A percentile compares a stretch with the other conserved stretches of the same genome.
phyloP scores from a whole-genome alignment of 106 monocot species.

The Xerophyta viscosa region DNA sequence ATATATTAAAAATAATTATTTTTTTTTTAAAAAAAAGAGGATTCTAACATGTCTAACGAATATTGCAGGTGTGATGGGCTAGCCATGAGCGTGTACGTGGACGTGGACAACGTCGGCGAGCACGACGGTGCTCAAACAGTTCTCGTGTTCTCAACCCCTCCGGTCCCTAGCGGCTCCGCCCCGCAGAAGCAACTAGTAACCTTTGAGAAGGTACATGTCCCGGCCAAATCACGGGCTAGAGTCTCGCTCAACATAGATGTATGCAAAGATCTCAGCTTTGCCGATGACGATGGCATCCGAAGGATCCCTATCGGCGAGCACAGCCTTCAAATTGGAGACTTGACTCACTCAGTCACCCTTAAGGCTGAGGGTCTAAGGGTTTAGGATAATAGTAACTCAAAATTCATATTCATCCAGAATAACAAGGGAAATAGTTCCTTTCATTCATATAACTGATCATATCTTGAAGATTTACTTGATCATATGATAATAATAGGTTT shows the following conservation, averaged over 20 bases:
- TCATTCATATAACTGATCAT: too few relatives aligned
- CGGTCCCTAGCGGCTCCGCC: neutral
- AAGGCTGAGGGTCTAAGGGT: slow-evolving; percentile 4
- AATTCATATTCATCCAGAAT: neutral
- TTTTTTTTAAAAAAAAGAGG: slow-evolving; percentile 15
- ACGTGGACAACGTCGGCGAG: slow-evolving; percentile 3
- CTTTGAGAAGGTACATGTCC: slow-evolving; percentile 19
- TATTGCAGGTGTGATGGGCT: neutral
- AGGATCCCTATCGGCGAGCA: slow-evolving; percentile 69
- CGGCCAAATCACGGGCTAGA: neutral
- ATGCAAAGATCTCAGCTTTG: slow-evolving; percentile 25
- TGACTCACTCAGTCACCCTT: slow-evolving; percentile 41
- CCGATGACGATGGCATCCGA: slow-evolving; percentile 29
- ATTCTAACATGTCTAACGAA: neutral
- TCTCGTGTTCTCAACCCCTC: slow-evolving; percentile 13
- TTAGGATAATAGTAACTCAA: neutral
- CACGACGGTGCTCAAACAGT: slow-evolving; percentile 18
- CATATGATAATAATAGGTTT: too few relatives aligned
- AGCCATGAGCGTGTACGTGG: slow-evolving; percentile 1
- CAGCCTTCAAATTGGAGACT: slow-evolving; percentile 53
- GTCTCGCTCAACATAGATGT: slow-evolving; percentile 14
- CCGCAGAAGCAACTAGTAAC: slow-evolving; percentile 31
- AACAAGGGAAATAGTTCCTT: neutral
- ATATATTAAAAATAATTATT: too few relatives aligned
- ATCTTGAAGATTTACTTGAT: too few relatives aligned